These are phyloP conservation scores for Cunninghamia lanceolata DNA, from an alignment of 75 land plant species.

Conservation along the genomic window DNA sequence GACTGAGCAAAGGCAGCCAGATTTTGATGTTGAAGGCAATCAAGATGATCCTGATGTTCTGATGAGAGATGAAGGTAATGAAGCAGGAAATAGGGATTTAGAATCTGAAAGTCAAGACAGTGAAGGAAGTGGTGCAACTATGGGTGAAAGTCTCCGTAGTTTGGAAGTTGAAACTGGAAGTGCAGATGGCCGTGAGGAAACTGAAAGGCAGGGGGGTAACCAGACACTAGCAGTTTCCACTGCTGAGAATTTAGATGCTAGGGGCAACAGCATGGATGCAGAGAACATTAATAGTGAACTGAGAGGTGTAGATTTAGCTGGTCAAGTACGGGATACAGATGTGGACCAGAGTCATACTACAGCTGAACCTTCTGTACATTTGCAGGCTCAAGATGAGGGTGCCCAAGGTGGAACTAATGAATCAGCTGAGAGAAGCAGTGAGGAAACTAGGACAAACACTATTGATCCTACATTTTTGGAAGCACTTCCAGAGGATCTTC, in stretches of 20 bases:
- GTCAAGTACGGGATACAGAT: constrained; percentile 21
- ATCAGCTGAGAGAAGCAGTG: constrained; percentile 26
- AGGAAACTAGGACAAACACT: constrained; percentile 42
- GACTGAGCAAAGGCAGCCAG: constrained; percentile 4
- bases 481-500: constrained; percentile 94
- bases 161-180: constrained; percentile 63
- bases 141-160: constrained; percentile 54
- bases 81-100: constrained; percentile 31
- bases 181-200: constrained; percentile 52
- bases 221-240: constrained; percentile 16
- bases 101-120: constrained; percentile 54
- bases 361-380: constrained; percentile 28
- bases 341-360: constrained; percentile 17
- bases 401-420: constrained; percentile 24
- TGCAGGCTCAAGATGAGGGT: constrained; percentile 21
- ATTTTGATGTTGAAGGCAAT: constrained; percentile 5
- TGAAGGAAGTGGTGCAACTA: constrained; percentile 58
- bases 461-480: constrained; percentile 98
- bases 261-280: constrained; percentile 12
- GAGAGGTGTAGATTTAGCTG: constrained; percentile 41
- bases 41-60: constrained; percentile 31
- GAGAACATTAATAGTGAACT: constrained; percentile 51
- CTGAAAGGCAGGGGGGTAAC: constrained; percentile 31
- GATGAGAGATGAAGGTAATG: constrained; percentile 47
- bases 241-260: constrained; percentile 13